phyloP scores from a whole-genome alignment of 345 rosid genomes.

The Eucalyptus polyanthemos region DNA sequence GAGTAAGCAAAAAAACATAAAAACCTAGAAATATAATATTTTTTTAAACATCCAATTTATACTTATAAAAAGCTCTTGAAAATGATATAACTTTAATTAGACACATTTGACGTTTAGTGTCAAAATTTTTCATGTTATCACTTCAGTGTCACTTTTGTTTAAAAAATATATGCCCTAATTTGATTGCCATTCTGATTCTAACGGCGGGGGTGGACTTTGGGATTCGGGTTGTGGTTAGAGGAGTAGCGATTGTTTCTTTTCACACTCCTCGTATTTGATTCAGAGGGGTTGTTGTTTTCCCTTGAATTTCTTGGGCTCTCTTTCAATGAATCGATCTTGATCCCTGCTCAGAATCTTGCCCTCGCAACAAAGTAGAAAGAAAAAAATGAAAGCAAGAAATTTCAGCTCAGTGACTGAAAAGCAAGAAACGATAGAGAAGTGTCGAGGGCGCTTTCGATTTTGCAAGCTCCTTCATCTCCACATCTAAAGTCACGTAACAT shows the following conservation, averaged over 20 bases:
- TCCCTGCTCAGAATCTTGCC: background rate
- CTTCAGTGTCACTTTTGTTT: no score
- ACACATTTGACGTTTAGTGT: no score
- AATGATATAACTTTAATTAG: no score
- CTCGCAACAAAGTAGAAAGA: background rate
- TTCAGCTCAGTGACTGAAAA: background rate
- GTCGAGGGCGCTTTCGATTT: background rate
- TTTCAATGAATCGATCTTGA: no score
- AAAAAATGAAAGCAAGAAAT: background rate
- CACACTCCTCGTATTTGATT: background rate
- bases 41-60: background rate
- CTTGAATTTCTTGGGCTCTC: no score
- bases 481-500: background rate
- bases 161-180: no score
- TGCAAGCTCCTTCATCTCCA: background rate
- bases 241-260: background rate
- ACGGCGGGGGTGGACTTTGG: rapidly evolving
- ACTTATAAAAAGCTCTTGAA: no score
- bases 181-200: background rate
- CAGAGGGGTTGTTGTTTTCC: background rate
- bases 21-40: background rate
- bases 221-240: background rate
- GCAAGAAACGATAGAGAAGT: background rate
- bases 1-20: background rate
- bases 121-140: no score